phyloP scores from a whole-genome alignment of 1,284 basidiomycete species.

The Ceratobasidium sp. region DNA sequence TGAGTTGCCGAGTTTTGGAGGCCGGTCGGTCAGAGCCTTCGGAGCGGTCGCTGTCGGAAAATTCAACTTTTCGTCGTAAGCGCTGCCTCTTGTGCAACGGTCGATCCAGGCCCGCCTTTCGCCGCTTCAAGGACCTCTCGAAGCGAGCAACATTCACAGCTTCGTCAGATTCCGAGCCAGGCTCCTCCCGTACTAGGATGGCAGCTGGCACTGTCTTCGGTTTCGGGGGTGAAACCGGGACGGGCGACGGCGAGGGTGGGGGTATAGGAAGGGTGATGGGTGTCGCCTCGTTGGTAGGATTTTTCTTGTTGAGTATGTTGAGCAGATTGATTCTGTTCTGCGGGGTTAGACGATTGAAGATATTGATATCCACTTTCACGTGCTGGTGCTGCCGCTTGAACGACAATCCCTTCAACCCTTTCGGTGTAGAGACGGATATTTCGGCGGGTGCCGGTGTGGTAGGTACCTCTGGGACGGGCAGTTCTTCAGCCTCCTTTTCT shows the following conservation, averaged over 20 bases:
- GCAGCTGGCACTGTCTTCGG: slow-evolving; percentile 37
- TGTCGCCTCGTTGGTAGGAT: slow-evolving; percentile 40
- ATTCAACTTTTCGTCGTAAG: slow-evolving; percentile 40
- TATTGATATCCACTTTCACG: slow-evolving; percentile 47
- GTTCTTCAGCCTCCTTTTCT: slow-evolving; percentile 57
- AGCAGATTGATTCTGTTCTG: slow-evolving; percentile 43
- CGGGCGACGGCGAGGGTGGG: slow-evolving; percentile 32
- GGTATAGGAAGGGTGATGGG: slow-evolving; percentile 32
- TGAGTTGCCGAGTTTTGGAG: neutral
- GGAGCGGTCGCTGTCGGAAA: slow-evolving; percentile 43
- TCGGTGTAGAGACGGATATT: slow-evolving; percentile 37
- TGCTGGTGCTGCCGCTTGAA: slow-evolving; percentile 44
- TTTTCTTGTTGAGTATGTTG: slow-evolving; percentile 45
- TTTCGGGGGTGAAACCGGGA: slow-evolving; percentile 45
- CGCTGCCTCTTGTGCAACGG: slow-evolving; percentile 39
- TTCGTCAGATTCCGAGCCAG: slow-evolving; percentile 40
- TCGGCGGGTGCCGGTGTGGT: slow-evolving; percentile 23
- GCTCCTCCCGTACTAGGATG: slow-evolving; percentile 24
- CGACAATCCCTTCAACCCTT: slow-evolving; percentile 44
- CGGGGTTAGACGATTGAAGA: slow-evolving; percentile 44
- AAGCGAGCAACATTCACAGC: slow-evolving; percentile 45
- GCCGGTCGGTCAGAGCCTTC: slow-evolving; percentile 11
- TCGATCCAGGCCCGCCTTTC: slow-evolving; percentile 33
- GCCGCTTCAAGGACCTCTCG: slow-evolving; percentile 42
- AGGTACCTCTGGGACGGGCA: slow-evolving; percentile 54